phyloP scores from a whole-genome alignment of 1,284 basidiomycete species.

The Cryptococcus sp. region DNA sequence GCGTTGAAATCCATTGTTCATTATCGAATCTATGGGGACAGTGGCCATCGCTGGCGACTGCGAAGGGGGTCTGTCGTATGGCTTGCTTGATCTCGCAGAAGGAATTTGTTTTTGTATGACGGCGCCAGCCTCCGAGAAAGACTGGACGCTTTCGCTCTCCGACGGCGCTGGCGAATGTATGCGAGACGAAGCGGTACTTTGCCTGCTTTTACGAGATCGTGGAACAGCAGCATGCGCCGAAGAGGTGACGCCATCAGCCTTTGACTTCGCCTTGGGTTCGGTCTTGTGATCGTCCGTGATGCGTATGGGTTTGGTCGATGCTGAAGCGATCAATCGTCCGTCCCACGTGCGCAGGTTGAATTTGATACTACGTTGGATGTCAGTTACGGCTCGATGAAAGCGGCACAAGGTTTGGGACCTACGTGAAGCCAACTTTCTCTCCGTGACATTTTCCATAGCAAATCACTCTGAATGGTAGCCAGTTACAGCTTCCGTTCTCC shows the following conservation, averaged over 20 bases:
- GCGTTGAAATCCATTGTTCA: conserved; percentile 22
- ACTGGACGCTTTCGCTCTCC: conserved; percentile 47
- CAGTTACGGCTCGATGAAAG: background rate
- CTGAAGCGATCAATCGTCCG: conserved; percentile 79
- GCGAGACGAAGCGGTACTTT: conserved; percentile 42
- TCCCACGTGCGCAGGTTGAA: conserved; percentile 82
- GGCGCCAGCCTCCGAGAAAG: conserved; percentile 45
- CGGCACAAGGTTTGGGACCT: conserved; percentile 24
- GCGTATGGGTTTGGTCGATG: conserved; percentile 89
- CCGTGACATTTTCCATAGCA: conserved; percentile 99
- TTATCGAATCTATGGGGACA: conserved; percentile 26
- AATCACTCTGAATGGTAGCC: conserved; percentile 89
- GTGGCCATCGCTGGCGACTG: conserved; percentile 35
- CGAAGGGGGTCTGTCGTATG: conserved; percentile 44
- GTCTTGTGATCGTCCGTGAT: conserved; percentile 99
- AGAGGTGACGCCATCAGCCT: conserved; percentile 23
- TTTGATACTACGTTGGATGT: conserved; percentile 64
- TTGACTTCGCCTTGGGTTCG: conserved; percentile 52
- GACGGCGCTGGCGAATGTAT: conserved; percentile 44
- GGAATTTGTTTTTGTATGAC: conserved; percentile 47
- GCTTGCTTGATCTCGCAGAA: conserved; percentile 39
- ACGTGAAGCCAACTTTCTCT: conserved; percentile 89
- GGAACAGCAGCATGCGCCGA: conserved; percentile 25
- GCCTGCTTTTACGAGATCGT: conserved; percentile 39
- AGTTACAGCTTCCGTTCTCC: conserved; percentile 77